Base-by-base conservation (phyloP, 2,329 filamentous ascomycete species). In the Didymella exigua region DNA sequence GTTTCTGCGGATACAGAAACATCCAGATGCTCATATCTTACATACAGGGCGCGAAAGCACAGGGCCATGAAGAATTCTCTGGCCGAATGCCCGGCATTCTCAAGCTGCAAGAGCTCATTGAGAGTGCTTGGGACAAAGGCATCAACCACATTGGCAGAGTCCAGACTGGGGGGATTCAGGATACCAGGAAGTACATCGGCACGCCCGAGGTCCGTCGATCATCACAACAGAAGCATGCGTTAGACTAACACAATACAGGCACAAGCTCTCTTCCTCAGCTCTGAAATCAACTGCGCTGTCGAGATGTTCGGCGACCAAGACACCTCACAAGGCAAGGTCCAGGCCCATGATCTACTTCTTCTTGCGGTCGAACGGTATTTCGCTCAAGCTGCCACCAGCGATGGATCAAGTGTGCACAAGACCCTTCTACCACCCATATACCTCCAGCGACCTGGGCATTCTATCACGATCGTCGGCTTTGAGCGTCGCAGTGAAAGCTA, bases 151-250 rank as follows among this genome's bases (percentile, higher is more conserved):
- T 86, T 38, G 91, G 89, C 3, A 84, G 90, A 29, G 70, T 85
- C 2, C 91, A 98, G 75, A 97, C 93, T 0, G 93, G 93, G 2
- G 91, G 92, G 1, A 89, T 98, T 60, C 85, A 81, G 60, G 88
- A 88, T n/a, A 96, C 93, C 0, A 85, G 95, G 56, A 98, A 97
- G 74, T 98, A 95, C 70, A 98, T 98, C 64, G 93, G 93, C 14
- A 97, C 93, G 1, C 87, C 91, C 8, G 93, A 98, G 80, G 90
- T 90, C 78, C 62, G 58, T 44, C 36, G 18, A 13, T 16, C 30
- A 11, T 56, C 31, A 5, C 5, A 3, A 1, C 19, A 10, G 50
- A 5, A 40, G 16, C 21, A 10, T 8, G 4, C 18, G 16, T 18
- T 1, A 2, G 24, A 10, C 64, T 72, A 27, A 71, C 40, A 41